These are phyloP conservation scores for Ceratocystis lukuohia DNA, from an alignment of 2,329 filamentous ascomycete species.

Conservation along the genomic window DNA sequence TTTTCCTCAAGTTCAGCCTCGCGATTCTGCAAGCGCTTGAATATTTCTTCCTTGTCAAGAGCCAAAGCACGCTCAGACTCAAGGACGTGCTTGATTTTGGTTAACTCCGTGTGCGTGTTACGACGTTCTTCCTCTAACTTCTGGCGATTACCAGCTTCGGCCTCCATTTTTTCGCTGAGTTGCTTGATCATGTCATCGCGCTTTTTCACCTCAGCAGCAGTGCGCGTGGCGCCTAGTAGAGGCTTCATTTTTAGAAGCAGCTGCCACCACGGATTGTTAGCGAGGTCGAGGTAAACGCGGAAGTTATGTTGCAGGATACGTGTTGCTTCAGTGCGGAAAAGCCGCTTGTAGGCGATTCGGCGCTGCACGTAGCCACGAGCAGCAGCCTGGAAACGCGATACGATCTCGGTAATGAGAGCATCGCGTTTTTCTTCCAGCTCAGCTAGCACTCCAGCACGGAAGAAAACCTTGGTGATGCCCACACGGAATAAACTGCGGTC, in stretches of 20 bases:
- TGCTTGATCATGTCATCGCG: conserved; percentile 85
- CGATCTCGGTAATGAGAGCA: conserved; percentile 81
- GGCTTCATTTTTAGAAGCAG: conserved; percentile 92
- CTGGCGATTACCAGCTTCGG: conserved; percentile 60
- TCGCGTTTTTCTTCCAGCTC: conserved; percentile 95
- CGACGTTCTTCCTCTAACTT: conserved; percentile 83
- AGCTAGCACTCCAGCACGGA: conserved; percentile 86
- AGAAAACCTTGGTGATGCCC: conserved; percentile 94
- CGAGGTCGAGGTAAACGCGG: conserved; percentile 77
- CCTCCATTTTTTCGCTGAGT: conserved; percentile 69
- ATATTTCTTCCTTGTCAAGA: conserved; percentile 97
- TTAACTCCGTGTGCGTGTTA: conserved; percentile 73
- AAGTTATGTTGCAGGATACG: conserved; percentile 93
- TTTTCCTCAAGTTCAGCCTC: conserved; percentile 89
- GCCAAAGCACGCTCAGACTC: conserved; percentile 94
- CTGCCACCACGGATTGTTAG: conserved; percentile 94
- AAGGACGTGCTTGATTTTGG: conserved; percentile 80
- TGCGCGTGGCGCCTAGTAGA: conserved; percentile 78
- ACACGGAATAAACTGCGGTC: conserved; percentile 83
- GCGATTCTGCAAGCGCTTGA: conserved; percentile 85
- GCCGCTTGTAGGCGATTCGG: conserved; percentile 76
- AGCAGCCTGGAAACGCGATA: conserved; percentile 83
- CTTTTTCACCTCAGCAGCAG: conserved; percentile 86
- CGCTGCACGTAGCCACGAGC: conserved; percentile 82
- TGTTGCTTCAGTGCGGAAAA: conserved; percentile 90